Conservation (phyloP, 768 basidiomycete species). For the Nidula microcarpa region DNA sequence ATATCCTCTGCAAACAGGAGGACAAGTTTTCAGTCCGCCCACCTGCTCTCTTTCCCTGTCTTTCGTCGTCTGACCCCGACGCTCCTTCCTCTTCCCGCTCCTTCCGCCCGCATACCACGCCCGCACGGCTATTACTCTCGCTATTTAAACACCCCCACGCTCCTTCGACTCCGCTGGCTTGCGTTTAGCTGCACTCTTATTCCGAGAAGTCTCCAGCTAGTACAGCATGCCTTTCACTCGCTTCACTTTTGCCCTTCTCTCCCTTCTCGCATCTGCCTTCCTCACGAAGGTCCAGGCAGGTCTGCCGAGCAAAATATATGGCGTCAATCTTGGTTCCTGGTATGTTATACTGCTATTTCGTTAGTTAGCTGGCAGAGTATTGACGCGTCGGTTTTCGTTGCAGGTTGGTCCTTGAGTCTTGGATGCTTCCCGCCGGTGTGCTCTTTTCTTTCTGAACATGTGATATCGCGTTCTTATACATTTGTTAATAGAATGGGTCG, state of each 20-base stretch:
- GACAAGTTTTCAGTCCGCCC: too few relatives aligned
- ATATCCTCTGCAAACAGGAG: too few relatives aligned
- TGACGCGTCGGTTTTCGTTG: not conserved
- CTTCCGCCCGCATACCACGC: too few relatives aligned
- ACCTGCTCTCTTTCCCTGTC: not conserved
- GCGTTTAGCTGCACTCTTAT: not conserved
- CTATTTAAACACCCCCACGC: not conserved
- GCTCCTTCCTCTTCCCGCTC: too few relatives aligned
- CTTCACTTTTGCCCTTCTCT: constrained; percentile 12
- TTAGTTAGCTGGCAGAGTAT: not conserved
- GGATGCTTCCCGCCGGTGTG: constrained; percentile 74
- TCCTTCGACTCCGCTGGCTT: not conserved
- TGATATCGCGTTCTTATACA: not conserved
- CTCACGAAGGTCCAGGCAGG: constrained; percentile 9
- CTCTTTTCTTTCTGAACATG: not conserved
- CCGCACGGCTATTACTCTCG: not conserved
- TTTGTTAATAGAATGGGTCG: constrained; percentile 50
- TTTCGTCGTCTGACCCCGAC: not conserved
- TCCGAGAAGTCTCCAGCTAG: not conserved
- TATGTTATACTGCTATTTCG: constrained; percentile 9
- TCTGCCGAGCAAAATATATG: constrained; percentile 54
- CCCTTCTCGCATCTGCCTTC: constrained; percentile 6
- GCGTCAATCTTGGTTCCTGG: constrained; percentile 73
- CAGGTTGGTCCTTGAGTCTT: constrained; percentile 76
- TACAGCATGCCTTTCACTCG: constrained; percentile 17